phyloP scores from a whole-genome alignment of 441 rosid species.

The California macrophylla region DNA sequence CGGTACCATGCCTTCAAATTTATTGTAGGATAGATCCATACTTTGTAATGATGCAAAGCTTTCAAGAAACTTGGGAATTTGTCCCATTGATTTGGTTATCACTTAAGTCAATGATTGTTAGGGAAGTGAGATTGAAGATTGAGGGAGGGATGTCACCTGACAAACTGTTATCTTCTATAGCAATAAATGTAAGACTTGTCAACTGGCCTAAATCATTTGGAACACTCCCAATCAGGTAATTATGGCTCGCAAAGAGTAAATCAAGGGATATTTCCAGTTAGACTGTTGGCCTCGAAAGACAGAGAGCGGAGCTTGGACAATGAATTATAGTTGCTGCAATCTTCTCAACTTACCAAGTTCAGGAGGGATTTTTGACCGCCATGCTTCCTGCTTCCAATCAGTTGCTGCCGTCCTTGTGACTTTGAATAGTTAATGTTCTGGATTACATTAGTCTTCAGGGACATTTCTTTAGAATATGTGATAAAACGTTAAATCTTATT shows the following conservation, averaged over 20 bases:
- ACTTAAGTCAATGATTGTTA: background rate
- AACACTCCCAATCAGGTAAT: conserved; percentile 15
- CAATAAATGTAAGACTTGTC: background rate
- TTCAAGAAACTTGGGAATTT: conserved; percentile 18
- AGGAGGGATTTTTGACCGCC: background rate
- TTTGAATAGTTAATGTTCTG: too few relatives aligned
- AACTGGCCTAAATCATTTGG: conserved; percentile 19
- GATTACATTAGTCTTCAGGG: too few relatives aligned
- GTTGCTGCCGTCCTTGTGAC: too few relatives aligned
- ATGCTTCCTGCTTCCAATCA: conserved; percentile 5
- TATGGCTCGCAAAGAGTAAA: background rate
- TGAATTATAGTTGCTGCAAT: background rate
- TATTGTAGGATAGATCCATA: conserved; percentile 23
- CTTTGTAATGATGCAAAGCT: background rate
- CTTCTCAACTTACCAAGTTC: background rate
- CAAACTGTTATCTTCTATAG: background rate
- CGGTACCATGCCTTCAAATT: conserved; percentile 22
- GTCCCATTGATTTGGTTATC: conserved; percentile 16
- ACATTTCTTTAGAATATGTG: too few relatives aligned
- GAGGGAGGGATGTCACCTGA: conserved; percentile 21
- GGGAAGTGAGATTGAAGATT: conserved; percentile 22
- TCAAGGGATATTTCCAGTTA: background rate
- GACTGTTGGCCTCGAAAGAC: background rate
- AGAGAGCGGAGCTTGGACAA: background rate
- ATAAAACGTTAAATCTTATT: too few relatives aligned